Evolutionary conservation across 495 filamentous ascomycete species (phyloP).

Genomic region (Tuber borchii): DNA sequence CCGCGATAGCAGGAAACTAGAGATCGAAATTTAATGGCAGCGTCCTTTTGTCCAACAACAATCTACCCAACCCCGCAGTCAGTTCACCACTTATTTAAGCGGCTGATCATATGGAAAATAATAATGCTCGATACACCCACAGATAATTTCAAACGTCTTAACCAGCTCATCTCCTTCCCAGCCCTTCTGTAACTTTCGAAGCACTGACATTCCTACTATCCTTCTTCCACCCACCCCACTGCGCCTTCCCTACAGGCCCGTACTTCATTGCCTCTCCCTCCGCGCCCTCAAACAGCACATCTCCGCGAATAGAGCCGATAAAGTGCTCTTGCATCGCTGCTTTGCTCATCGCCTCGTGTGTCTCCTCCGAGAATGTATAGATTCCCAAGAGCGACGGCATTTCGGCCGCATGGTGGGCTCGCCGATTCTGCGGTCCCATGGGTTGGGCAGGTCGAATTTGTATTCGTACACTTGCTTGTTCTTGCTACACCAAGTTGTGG

Average conservation of each 20-base stretch:
- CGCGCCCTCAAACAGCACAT: neutral
- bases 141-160: neutral
- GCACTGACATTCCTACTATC: neutral
- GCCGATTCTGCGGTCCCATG: neutral
- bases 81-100: neutral
- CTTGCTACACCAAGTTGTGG: neutral
- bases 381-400: neutral
- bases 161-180: neutral
- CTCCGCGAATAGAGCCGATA: neutral
- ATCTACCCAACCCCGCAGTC: neutral
- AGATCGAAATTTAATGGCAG: neutral
- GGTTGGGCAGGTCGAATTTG: neutral
- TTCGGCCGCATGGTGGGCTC: neutral
- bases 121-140: neutral
- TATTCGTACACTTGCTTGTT: neutral
- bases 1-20: no score
- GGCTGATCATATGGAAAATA: neutral
- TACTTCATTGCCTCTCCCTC: neutral
- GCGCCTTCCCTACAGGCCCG: neutral
- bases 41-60: neutral
- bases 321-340: neutral
- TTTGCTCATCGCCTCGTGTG: neutral
- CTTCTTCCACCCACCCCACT: neutral
- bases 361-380: neutral
- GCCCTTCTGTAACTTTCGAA: neutral